phyloP scores from a whole-genome alignment of 768 basidiomycete species.

The Agrocybe chaxingu region DNA sequence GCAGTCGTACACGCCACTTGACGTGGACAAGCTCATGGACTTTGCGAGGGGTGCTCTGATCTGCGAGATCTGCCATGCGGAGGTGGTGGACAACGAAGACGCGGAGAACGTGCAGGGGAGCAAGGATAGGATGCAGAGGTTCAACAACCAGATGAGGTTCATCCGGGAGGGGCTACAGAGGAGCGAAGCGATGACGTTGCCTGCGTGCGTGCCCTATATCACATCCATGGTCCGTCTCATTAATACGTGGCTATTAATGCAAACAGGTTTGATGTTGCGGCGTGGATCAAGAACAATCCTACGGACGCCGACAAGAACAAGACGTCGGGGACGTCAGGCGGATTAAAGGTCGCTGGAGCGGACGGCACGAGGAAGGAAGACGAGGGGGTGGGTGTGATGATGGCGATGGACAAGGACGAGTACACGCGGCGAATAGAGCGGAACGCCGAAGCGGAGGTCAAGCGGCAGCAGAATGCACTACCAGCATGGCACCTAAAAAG shows the following conservation, averaged over 20 bases:
- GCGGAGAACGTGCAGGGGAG: conserved; percentile 80
- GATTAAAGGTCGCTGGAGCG: conserved; percentile 74
- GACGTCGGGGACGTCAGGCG: conserved; percentile 44
- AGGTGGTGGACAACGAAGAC: conserved; percentile 90
- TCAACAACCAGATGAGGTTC: conserved; percentile 87
- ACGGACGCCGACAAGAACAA: conserved; percentile 62
- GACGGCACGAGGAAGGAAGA: conserved; percentile 58
- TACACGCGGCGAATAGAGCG: conserved; percentile 68
- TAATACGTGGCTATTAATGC: too few species aligned
- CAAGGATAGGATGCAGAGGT: conserved; percentile 94
- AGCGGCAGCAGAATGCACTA: conserved; percentile 85
- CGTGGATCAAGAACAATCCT: conserved; percentile 77
- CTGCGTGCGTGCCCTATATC: conserved; percentile 53
- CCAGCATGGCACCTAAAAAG: conserved; percentile 96
- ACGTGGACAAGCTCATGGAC: conserved; percentile 83
- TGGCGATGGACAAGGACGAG: conserved; percentile 88
- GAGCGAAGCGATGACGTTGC: conserved; percentile 84
- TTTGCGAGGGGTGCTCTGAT: conserved; percentile 59
- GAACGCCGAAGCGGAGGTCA: conserved; percentile 79
- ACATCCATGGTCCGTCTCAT: background rate
- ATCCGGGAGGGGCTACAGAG: conserved; percentile 85
- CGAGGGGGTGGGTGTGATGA: conserved; percentile 81
- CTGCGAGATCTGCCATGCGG: conserved; percentile 86
- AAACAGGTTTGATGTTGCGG: conserved; percentile 73
- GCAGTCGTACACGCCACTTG: conserved; percentile 79